Evolutionary conservation across 371 early-diverging fungal genomes (phyloP).

Genomic region (Mortierella sp.): DNA sequence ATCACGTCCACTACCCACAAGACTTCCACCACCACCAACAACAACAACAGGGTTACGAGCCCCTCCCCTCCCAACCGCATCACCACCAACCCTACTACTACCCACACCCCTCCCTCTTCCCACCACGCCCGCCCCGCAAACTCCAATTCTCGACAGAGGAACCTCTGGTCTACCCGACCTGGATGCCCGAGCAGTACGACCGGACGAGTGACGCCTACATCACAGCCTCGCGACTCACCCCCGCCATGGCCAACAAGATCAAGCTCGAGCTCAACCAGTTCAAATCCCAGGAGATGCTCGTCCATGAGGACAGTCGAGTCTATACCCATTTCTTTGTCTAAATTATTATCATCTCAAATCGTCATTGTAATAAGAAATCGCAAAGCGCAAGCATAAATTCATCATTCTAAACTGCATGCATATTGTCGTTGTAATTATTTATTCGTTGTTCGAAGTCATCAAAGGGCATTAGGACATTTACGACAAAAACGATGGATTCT

Average conservation of each 20-base stretch:
- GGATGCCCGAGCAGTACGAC: slow-evolving; percentile 77
- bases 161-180: slow-evolving; percentile 75
- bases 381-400: not conserved
- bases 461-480: too few relatives aligned
- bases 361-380: not conserved
- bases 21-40: not conserved
- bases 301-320: slow-evolving; percentile 78
- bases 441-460: not conserved
- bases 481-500: too few relatives aligned
- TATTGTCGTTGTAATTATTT: not conserved
- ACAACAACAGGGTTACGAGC: not conserved
- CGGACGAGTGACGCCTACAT: slow-evolving; percentile 74
- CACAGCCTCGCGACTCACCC: slow-evolving; percentile 75
- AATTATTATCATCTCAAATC: not conserved
- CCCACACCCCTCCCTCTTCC: slow-evolving; percentile 18
- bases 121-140: slow-evolving; percentile 44
- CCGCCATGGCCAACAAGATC: slow-evolving; percentile 77
- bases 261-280: slow-evolving; percentile 84
- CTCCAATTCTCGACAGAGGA: slow-evolving; percentile 65
- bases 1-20: slow-evolving; percentile 16
- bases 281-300: slow-evolving; percentile 81
- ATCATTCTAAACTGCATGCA: too few relatives aligned
- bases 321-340: slow-evolving; percentile 83
- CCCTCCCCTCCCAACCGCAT: slow-evolving; percentile 1
- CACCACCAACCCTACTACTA: slow-evolving; percentile 31